Percentiles rank a stretch among this genome's conserved stretches.
Evolutionary conservation across 805 yeast species (phyloP).

Genomic region (Saccharomyces paradoxus): DNA sequence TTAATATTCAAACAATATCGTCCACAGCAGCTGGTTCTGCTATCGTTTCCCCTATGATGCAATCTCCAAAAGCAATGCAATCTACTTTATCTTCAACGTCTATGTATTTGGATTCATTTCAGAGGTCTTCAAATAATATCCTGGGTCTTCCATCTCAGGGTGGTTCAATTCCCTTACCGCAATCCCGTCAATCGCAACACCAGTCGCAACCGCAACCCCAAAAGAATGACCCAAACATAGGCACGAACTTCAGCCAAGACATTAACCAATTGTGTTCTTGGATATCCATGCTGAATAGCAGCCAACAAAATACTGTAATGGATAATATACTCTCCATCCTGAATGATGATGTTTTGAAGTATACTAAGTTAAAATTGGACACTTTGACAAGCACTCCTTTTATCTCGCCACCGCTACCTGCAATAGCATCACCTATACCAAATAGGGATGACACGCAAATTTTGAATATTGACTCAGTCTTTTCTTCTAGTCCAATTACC

Average conservation of each 20-base stretch:
- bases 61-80: constrained; percentile 8
- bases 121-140: constrained; percentile 14
- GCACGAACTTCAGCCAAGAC: constrained; percentile 40
- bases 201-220: constrained; percentile 1
- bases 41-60: constrained; percentile 19
- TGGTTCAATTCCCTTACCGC: constrained; percentile 1
- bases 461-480: constrained; percentile 14
- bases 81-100: constrained; percentile 6
- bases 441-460: constrained; percentile 12
- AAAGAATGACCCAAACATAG: constrained; percentile 10
- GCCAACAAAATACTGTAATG: constrained; percentile 44
- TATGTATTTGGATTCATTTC: constrained; percentile 17
- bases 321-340: constrained; percentile 45
- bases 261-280: constrained; percentile 43
- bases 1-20: neutral
- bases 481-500: constrained; percentile 7
- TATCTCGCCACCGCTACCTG: constrained; percentile 18
- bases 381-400: constrained; percentile 15
- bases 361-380: constrained; percentile 43
- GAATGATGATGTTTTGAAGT: constrained; percentile 43
- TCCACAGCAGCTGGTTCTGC: constrained; percentile 26
- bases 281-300: constrained; percentile 43
- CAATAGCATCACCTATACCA: constrained; percentile 24
- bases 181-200: constrained; percentile 2
- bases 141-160: constrained; percentile 1